Evolutionary conservation across 2,329 filamentous ascomycete genomes (phyloP), one percentile per base, ranked within the genome.

Genomic region (Fusarium fujikuroi): DNA sequence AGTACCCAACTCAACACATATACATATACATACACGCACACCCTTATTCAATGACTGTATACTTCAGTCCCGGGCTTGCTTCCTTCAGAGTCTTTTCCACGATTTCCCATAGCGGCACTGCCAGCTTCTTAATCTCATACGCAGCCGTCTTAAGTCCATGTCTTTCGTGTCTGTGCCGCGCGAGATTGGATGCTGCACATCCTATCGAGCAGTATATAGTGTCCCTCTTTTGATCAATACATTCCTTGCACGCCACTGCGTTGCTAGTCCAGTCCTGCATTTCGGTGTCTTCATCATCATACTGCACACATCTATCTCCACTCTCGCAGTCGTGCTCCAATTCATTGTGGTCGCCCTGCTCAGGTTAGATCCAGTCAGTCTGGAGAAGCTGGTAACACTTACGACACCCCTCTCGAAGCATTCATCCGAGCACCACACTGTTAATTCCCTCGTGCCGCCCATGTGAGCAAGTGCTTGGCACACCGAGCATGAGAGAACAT

Each of bases 371-470:
- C 30, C 21, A 11, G 23, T 25, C 8, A 30, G 23, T 11, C 32
- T 43, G 25, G 39, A 18, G n/a, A 25, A 28, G 9, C 34, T 9
- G 14, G 6, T 3, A 10, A 39, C 14, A 82, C 84, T 76, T 77
- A 87, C 86, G 54, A 84, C 82, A 56, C 81, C 82, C 43, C 81
- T 79, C 11, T 81, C 77, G 34, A 79, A 80, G 70, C 85, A 87
- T 30, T 79, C 79, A 11, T 84, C 80, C 2, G 84, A 85, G 75
- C 86, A 87, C 70, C 86, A 88, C 12, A 86, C 77, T 5, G 82
- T 83, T 62, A 85, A 72, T 36, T 77, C 78, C 56, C 79, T 76
- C 15, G 69, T 69, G 7, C 84, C 79, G 18, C 83, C 82, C 65
- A 83, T 80, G 43, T 83, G 78, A 16, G 77, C 69, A 5, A 85